These are phyloP conservation scores for Eucalyptus sp. DNA, from an alignment of 345 rosid species.

Conservation along the genomic window DNA sequence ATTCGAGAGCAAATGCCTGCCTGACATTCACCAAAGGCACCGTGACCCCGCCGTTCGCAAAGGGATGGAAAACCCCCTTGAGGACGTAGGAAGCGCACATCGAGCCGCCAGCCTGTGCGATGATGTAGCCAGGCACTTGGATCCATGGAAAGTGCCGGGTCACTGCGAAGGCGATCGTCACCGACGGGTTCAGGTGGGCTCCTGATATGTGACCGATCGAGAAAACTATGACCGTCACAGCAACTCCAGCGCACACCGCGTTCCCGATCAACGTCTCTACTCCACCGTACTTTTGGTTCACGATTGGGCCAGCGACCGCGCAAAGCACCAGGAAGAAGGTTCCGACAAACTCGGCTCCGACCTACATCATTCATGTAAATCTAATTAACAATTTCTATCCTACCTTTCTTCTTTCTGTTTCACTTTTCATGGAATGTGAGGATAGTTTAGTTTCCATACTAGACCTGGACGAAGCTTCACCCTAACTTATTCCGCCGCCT, in stretches of 20 bases:
- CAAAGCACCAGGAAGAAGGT: slow-evolving; percentile 26
- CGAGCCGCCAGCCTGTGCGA: not conserved
- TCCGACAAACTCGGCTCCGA: slow-evolving; percentile 33
- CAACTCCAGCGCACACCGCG: slow-evolving; percentile 29
- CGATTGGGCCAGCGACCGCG: slow-evolving; percentile 16
- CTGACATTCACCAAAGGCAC: not conserved
- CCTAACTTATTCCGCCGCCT: not conserved
- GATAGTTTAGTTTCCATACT: not conserved
- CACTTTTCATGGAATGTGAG: not conserved
- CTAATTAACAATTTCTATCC: not conserved
- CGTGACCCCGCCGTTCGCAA: not conserved
- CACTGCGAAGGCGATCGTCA: slow-evolving; percentile 28
- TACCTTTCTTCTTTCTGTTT: not conserved
- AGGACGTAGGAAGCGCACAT: slow-evolving; percentile 4
- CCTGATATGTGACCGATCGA: slow-evolving; percentile 44
- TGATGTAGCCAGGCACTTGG: slow-evolving; percentile 13
- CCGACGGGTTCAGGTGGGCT: slow-evolving; percentile 46
- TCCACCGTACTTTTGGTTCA: slow-evolving; percentile 7
- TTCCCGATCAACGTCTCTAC: slow-evolving; percentile 16
- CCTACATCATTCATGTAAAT: not conserved
- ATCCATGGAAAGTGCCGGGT: slow-evolving; percentile 16
- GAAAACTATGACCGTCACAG: slow-evolving; percentile 25
- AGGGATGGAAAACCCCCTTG: not conserved
- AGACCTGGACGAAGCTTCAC: not conserved
- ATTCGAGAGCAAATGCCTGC: not conserved